phyloP scores from a whole-genome alignment of 768 basidiomycete genomes.

The Mycena kentingensis region DNA sequence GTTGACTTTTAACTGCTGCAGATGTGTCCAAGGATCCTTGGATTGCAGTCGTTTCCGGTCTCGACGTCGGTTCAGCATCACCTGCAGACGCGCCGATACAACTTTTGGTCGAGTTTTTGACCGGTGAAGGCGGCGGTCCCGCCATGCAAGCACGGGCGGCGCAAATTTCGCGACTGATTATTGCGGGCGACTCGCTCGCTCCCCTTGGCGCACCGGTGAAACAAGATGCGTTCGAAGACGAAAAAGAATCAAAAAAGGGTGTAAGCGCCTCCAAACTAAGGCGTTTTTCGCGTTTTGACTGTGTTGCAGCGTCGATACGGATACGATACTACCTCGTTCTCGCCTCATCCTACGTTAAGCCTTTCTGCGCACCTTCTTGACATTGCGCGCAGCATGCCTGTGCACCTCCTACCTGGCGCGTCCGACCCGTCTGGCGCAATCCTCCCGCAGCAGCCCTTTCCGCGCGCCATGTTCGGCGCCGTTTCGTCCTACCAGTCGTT shows the following conservation, averaged over 20 bases:
- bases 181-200: conserved; percentile 88
- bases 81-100: conserved; percentile 74
- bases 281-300: conserved; percentile 5
- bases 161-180: conserved; percentile 80
- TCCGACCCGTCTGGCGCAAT: conserved; percentile 87
- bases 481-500: conserved; percentile 64
- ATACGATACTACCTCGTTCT: conserved; percentile 66
- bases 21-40: conserved; percentile 58
- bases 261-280: conserved; percentile 39
- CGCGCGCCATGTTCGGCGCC: conserved; percentile 85
- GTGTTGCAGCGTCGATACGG: conserved; percentile 60
- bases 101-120: conserved; percentile 87
- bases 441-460: conserved; percentile 91
- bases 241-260: conserved; percentile 52
- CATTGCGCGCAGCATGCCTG: conserved; percentile 73
- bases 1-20: conserved; percentile 8
- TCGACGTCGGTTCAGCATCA: conserved; percentile 70
- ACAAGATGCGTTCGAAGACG: conserved; percentile 31
- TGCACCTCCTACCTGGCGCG: conserved; percentile 87
- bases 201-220: conserved; percentile 40
- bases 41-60: conserved; percentile 84
- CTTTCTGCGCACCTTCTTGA: conserved; percentile 75
- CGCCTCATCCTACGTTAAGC: conserved; percentile 70
- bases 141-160: conserved; percentile 66
- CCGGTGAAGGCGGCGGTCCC: conserved; percentile 76